A percentile compares a stretch with the other conserved stretches of the same genome.
Evolutionary conservation across 179 eudicot genomes (phyloP).

Genomic region (Drosera spatulata): DNA sequence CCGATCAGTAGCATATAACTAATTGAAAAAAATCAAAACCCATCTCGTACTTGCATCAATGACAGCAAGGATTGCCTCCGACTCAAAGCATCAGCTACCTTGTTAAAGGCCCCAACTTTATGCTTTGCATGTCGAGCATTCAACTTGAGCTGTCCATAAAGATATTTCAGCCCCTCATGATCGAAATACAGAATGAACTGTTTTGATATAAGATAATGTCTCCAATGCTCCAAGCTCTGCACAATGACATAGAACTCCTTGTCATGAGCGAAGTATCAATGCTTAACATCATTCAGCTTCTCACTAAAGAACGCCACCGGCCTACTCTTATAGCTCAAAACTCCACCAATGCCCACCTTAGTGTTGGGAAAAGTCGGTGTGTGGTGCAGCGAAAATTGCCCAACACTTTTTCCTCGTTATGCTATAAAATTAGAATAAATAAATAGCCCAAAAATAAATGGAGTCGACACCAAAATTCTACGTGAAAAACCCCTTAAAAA

Average conservation of each 20-base stretch:
- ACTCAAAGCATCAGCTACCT: background rate
- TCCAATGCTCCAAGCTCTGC: background rate
- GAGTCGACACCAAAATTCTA: too few species aligned
- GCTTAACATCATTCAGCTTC: background rate
- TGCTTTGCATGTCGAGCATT: background rate
- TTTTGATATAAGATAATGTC: background rate
- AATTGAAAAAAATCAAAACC: background rate
- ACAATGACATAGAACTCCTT: background rate
- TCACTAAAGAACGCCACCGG: background rate
- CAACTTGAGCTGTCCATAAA: constrained; percentile 7
- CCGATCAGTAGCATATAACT: too few species aligned
- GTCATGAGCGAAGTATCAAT: background rate
- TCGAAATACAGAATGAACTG: background rate
- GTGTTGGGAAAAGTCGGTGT: too few species aligned
- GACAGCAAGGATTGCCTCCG: too few species aligned
- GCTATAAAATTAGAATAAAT: too few species aligned
- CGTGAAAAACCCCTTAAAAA: too few species aligned
- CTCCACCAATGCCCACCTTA: background rate
- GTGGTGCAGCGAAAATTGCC: too few species aligned
- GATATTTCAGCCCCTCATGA: too few species aligned
- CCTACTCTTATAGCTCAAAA: background rate
- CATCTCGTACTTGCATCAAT: background rate
- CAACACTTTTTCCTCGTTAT: too few species aligned
- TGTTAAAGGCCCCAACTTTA: background rate
- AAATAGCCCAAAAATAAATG: too few species aligned